Evolutionary conservation across 805 yeast species (phyloP).

Genomic region (Cyberlindnera xishuangbannaensis): DNA sequence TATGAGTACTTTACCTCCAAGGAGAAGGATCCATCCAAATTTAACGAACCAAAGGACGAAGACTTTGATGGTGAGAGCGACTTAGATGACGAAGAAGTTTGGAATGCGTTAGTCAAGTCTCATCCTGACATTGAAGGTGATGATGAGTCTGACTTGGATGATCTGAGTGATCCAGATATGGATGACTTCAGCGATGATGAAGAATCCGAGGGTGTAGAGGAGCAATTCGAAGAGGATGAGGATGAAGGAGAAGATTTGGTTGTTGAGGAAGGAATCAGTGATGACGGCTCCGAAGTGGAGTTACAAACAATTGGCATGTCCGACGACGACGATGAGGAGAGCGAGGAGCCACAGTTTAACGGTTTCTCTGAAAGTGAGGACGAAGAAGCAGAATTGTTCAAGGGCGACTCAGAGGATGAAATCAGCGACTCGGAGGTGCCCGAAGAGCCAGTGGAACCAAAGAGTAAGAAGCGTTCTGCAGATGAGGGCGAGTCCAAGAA

Average conservation of each 20-base stretch:
- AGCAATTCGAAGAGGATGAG: constrained; percentile 12
- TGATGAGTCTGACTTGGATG: constrained; percentile 29
- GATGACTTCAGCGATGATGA: constrained; percentile 34
- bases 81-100: constrained; percentile 65
- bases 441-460: constrained; percentile 14
- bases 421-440: constrained; percentile 30
- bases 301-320: constrained; percentile 16
- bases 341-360: constrained; percentile 24
- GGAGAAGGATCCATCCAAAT: constrained; percentile 33
- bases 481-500: constrained; percentile 16
- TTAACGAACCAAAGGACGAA: constrained; percentile 28
- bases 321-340: constrained; percentile 29
- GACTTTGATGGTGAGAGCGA: constrained; percentile 39
- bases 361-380: constrained; percentile 33
- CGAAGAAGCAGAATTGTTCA: constrained; percentile 32
- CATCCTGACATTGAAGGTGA: constrained; percentile 66
- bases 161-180: constrained; percentile 55
- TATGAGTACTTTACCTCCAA: constrained; percentile 74
- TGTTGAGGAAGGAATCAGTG: constrained; percentile 20
- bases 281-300: constrained; percentile 13
- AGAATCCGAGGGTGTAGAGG: constrained; percentile 37
- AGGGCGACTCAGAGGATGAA: constrained; percentile 33
- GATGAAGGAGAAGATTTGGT: constrained; percentile 31
- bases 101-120: constrained; percentile 73
- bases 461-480: constrained; percentile 27